phyloP scores from a whole-genome alignment of 805 yeast species.

The Saitoella complicata region DNA sequence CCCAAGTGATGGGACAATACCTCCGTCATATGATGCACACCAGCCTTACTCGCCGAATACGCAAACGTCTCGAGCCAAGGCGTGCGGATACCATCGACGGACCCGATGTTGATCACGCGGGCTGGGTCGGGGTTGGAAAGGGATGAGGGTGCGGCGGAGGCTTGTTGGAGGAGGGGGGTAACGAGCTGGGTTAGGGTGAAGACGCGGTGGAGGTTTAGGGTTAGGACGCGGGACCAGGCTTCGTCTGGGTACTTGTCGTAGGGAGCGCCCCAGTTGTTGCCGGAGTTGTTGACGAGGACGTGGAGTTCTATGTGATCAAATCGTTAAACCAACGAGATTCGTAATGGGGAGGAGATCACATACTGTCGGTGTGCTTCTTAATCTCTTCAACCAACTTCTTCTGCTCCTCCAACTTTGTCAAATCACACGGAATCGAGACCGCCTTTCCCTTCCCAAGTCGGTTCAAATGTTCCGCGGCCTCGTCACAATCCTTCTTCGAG shows the following conservation, averaged over 20 bases:
- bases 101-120: slow-evolving; percentile 49
- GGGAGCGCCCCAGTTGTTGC: slow-evolving; percentile 64
- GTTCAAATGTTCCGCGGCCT: slow-evolving; percentile 30
- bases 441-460: slow-evolving; percentile 21
- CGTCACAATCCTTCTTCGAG: slow-evolving; percentile 43
- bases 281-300: slow-evolving; percentile 61
- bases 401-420: slow-evolving; percentile 35
- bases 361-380: slow-evolving; percentile 21
- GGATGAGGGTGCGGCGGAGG: slow-evolving; percentile 22
- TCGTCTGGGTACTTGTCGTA: slow-evolving; percentile 42
- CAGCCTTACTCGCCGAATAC: slow-evolving; percentile 59
- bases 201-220: slow-evolving; percentile 51
- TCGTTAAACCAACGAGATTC: too few relatives aligned
- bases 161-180: slow-evolving; percentile 37
- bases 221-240: slow-evolving; percentile 47
- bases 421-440: slow-evolving; percentile 35
- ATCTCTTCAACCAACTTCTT: slow-evolving; percentile 29
- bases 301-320: slow-evolving; percentile 25
- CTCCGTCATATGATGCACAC: slow-evolving; percentile 51
- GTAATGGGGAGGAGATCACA: too few relatives aligned
- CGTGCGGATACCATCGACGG: slow-evolving; percentile 29
- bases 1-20: slow-evolving; percentile 50
- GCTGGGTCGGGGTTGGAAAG: slow-evolving; percentile 36
- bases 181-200: slow-evolving; percentile 49
- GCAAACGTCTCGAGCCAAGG: slow-evolving; percentile 44